Evolutionary conservation across 257 asterid genomes (phyloP), one percentile per base, ranked within the genome.

Genomic region (Marsdenia floribunda): DNA sequence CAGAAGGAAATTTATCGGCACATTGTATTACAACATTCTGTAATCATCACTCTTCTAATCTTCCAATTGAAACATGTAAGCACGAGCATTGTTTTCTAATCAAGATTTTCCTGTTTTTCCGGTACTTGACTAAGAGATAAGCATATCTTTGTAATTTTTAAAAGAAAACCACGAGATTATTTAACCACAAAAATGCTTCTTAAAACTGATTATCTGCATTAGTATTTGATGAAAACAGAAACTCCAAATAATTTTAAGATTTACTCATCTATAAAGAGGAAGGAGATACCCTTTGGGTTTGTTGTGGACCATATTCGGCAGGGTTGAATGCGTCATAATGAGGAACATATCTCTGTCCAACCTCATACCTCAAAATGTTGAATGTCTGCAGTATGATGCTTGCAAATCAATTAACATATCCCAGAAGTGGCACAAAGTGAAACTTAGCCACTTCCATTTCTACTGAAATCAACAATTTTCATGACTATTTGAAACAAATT

Each of bases 311-410:
- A 35, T 90, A 93, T 79, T 93, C 93, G 68, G 86, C 85, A 73
- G 98, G 97, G 78, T 87, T 83, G 80, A 90, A 90, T 52, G 98
- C 90, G 79, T 93, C 98, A 71, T 89, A 87, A 77, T 93, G 98
- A 46, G 97, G 87, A 69, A 83, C 88, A 76, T 90, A 93, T 76
- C 95, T 86, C 84, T 93, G 97, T 18, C 96, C 98, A 75, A 86
- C 78, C 90, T 88, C 91, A 75, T 93, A 93, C 24, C 96, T 91
- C 78, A 93, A 81, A 72, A 93, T 84, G 83, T 93, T 93, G 85
- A 90, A 93, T 70, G 90, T 79, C 98, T 93, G 90, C 78, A 88
- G 84, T 64, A 77, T 73, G 26, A 58, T 35, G 78, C 12, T 44
- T 60, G 46, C 76, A 59, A 50, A 59, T 73, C 14, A 44, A 38